A percentile compares a stretch with the other conserved stretches of the same genome.
Conservation (phyloP, 2,329 filamentous ascomycete genomes). For the Exophiala viscosa region DNA sequence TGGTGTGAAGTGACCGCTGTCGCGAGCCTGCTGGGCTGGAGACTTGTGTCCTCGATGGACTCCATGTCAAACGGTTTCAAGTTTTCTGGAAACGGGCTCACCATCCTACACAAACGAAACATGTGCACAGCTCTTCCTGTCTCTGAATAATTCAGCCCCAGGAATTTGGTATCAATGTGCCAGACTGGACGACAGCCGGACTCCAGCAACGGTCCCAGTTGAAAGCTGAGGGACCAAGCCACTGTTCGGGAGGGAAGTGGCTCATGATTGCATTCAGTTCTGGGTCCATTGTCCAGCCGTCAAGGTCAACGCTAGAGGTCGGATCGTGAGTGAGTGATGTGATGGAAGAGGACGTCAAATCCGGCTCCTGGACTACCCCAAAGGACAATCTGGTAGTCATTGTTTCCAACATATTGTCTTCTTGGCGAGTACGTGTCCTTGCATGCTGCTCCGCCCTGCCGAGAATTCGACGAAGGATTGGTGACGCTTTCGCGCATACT, state of each 20-base stretch:
- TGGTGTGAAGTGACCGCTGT: too few species aligned
- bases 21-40: too few species aligned
- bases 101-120: too few species aligned
- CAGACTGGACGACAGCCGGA: neutral
- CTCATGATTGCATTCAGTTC: neutral
- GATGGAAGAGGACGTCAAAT: neutral
- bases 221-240: neutral
- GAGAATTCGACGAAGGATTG: constrained; percentile 29
- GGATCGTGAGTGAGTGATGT: neutral
- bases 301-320: neutral
- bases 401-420: neutral
- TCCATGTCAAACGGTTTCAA: too few species aligned
- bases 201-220: neutral
- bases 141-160: neutral
- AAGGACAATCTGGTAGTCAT: neutral
- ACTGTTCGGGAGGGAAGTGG: neutral
- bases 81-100: too few species aligned
- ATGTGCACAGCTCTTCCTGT: too few species aligned
- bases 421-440: neutral
- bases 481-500: constrained; percentile 38
- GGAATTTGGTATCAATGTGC: neutral
- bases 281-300: neutral
- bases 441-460: neutral
- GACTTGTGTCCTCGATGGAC: too few species aligned
- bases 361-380: neutral